A percentile compares a stretch with the other conserved stretches of the same genome.
These are phyloP conservation scores for Kodamaea nitidulidarum DNA, from an alignment of 805 yeast genomes.

Conservation along the genomic window DNA sequence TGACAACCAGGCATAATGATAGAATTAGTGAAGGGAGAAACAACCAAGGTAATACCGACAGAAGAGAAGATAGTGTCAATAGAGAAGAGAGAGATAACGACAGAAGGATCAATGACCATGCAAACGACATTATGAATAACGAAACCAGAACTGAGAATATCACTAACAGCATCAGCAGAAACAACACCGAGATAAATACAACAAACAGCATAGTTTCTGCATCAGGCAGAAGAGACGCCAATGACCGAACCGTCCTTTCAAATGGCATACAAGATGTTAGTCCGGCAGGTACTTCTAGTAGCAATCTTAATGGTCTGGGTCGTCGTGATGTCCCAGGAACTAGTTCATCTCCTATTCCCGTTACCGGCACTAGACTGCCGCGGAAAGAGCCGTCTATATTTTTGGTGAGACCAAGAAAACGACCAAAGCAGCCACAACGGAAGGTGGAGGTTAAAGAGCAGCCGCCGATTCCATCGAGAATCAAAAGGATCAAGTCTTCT, in stretches of 20 bases:
- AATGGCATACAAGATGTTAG: too few species aligned
- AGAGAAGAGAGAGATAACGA: too few species aligned
- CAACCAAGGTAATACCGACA: background rate
- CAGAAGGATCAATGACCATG: too few species aligned
- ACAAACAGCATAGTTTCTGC: background rate
- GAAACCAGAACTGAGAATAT: too few species aligned
- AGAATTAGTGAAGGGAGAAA: background rate
- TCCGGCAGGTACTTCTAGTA: too few species aligned
- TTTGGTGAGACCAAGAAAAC: conserved; percentile 10
- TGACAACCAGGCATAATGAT: too few species aligned
- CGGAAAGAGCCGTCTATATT: conserved; percentile 16
- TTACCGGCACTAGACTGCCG: background rate
- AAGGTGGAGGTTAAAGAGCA: background rate
- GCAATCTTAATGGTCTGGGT: too few species aligned
- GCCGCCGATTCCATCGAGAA: conserved; percentile 12
- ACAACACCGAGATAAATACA: background rate
- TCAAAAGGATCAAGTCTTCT: conserved; percentile 18
- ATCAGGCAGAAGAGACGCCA: too few species aligned
- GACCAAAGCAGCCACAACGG: conserved; percentile 4
- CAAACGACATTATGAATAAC: too few species aligned
- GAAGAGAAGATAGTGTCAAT: too few species aligned
- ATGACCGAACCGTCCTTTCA: too few species aligned
- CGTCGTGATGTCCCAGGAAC: too few species aligned
- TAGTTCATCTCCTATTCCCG: conserved; percentile 1
- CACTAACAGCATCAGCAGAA: background rate